Conservation (phyloP, 306 rosid species). For the Cyamopsis tetragonoloba region DNA sequence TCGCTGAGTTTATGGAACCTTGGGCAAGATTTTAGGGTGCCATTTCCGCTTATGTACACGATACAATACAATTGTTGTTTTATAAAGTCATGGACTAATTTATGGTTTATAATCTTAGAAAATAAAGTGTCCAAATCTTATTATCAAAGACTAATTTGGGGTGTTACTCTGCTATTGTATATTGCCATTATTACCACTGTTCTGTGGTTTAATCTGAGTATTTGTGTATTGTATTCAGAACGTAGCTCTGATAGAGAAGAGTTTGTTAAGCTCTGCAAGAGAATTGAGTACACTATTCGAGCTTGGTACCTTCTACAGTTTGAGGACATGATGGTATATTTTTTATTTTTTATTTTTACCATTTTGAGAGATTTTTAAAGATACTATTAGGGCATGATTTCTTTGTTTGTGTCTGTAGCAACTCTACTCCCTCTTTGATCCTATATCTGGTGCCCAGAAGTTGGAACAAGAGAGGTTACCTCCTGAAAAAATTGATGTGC, state of each 20-base stretch:
- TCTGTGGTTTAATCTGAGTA: not conserved
- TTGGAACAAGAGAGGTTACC: slow-evolving; percentile 62
- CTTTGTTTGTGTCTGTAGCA: slow-evolving; percentile 48
- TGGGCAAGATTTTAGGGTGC: too few species aligned
- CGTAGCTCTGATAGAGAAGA: slow-evolving; percentile 63
- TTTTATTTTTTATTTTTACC: not conserved
- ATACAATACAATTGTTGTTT: too few species aligned
- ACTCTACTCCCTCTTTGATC: slow-evolving; percentile 85
- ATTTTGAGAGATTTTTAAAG: not conserved
- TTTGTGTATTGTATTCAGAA: slow-evolving; percentile 39
- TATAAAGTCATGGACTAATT: too few species aligned
- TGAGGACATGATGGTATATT: slow-evolving; percentile 89
- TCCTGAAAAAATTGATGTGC: slow-evolving; percentile 48
- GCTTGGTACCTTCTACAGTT: slow-evolving; percentile 94
- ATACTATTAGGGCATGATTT: not conserved
- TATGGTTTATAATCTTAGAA: too few species aligned
- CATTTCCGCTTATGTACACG: too few species aligned
- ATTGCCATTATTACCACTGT: not conserved
- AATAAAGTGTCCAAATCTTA: too few species aligned
- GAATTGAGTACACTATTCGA: slow-evolving; percentile 88
- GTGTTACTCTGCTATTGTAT: not conserved
- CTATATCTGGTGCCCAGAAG: slow-evolving; percentile 59
- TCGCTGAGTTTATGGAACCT: too few species aligned
- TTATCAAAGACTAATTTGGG: too few species aligned
- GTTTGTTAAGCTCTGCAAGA: slow-evolving; percentile 79